Evolutionary conservation across 257 asterid genomes (phyloP), one percentile per base, ranked within the genome.

Genomic region (Solanum commersonii): DNA sequence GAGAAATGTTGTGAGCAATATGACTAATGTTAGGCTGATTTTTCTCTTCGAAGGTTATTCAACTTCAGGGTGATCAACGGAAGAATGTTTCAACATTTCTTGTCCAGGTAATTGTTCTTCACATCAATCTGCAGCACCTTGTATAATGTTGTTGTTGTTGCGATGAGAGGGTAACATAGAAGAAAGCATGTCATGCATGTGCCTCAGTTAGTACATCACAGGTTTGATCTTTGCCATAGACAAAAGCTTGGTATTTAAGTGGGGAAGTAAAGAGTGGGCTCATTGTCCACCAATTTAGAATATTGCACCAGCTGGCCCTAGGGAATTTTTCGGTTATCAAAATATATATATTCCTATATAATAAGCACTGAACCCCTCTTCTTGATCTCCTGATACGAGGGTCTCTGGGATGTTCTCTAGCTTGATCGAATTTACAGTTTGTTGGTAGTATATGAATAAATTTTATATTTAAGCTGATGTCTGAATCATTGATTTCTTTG

Each of bases 61-160:
- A 95, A 91, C 98, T 95, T 86, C 98, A 95, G 84, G 97, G 98
- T n/a, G 98, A 95, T 83, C 98, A 94, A 89, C 90, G 98, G 33
- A 95, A 95, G 95, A 95, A 95, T 89, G 96, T 94, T 14, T 94
- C 98, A 0, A 59, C 93, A 46, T 95, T 95, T 89, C 96, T 95
- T 83, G 90, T 92, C 89, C 95, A 94, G 95, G 97, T 94, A 60
- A 56, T 86, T 78, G 65, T 42, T 42, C n/a, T 40, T 78, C 84
- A n/a, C 1, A 0, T 78, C 84, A 42, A 4, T 33, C 35, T 1
- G 14, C 63, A 12, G 22, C 84, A 0, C 10, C 52, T 25, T 78
- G 31, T 63, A 63, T 23, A 4, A 63, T n/a, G 15, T 22, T 60
- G 68, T 60, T 60, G 27, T 0, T 59, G 70, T 60, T 40, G 34